Percentiles rank a stretch among this genome's conserved stretches.
phyloP scores from a whole-genome alignment of 1,139 yeast genomes.

The Saccharomyces pastorianus region DNA sequence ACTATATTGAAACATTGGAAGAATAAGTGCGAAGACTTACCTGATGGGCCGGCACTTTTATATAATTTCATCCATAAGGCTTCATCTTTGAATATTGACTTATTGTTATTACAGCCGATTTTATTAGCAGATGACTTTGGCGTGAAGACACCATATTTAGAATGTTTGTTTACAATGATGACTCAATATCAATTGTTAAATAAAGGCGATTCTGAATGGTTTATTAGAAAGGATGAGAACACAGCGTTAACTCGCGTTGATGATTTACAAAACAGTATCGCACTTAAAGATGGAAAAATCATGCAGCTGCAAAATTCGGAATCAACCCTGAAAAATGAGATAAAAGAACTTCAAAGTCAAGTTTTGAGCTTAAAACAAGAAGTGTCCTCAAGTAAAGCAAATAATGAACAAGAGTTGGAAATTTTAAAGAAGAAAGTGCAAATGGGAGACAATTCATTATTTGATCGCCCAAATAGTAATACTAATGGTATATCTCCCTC shows the following conservation, averaged over 20 bases:
- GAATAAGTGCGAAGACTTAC: conserved; percentile 29
- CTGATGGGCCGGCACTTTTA: conserved; percentile 19
- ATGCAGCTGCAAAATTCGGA: background rate
- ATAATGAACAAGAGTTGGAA: background rate
- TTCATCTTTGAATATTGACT: conserved; percentile 48
- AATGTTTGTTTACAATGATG: conserved; percentile 71
- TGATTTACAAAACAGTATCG: background rate
- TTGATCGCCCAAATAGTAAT: background rate
- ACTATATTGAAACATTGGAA: conserved; percentile 49
- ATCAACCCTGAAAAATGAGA: background rate
- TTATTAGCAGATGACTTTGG: conserved; percentile 77
- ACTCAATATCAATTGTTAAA: conserved; percentile 56
- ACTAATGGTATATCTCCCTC: background rate
- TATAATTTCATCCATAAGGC: conserved; percentile 22
- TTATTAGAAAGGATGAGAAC: conserved; percentile 31
- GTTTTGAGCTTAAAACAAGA: background rate
- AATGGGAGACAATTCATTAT: background rate
- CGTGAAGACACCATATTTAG: conserved; percentile 80
- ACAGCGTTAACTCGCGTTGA: background rate
- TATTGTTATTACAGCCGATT: conserved; percentile 73
- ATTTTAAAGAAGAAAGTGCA: background rate
- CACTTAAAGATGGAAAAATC: background rate
- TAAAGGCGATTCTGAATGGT: conserved; percentile 34
- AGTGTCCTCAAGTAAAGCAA: background rate
- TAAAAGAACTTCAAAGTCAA: background rate